Evolutionary conservation across 75 land plant genomes (phyloP), one percentile per base, ranked within the genome.

Genomic region (Picea sitchensis): DNA sequence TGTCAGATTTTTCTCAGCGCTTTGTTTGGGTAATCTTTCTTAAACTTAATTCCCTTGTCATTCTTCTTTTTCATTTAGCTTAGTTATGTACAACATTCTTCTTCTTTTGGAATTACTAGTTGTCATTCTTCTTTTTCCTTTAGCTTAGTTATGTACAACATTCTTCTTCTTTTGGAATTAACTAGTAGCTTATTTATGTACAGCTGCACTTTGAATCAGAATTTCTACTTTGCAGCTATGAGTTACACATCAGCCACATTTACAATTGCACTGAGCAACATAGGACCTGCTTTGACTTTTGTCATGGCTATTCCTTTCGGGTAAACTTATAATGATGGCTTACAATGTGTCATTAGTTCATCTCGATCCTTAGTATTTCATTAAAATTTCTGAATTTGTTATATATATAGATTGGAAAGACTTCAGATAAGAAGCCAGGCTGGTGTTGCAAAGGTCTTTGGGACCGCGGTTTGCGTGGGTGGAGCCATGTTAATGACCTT

Each of bases 401-500:
- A 31, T 38, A 15, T 75, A 15, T 80, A 59, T 77, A 95, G 98
- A 63, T 77, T 91, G 74, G 98, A 95, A 80, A 79, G 57, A 23
- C 61, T 93, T 47, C 80, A 82, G 5, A 54, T 91, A 6, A 85
- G 65, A 84, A 89, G 77, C 23, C 67, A 58, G 56, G 81, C 87
- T 65, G 98, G 92, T 34, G 82, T 84, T 30, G 98, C 98, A 2
- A 95, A 93, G 84, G 83, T 90, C 9, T 0, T 87, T 7, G 98
- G 98, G 6, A 90, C 96, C 6, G 15, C 86, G 4, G 58, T 88
- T 5, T 90, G 95, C 67, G 89, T 92, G 13, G 89, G 91, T 30
- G 98, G 98, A 2, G 93, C 98, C 3, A 86, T 88, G 79, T 30
- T 93, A 32, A 83, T 95, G 85, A 84, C 95, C 12, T 81, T 92